These are phyloP conservation scores for Candida silvatica DNA, from an alignment of 805 yeast genomes.

Conservation along the genomic window DNA sequence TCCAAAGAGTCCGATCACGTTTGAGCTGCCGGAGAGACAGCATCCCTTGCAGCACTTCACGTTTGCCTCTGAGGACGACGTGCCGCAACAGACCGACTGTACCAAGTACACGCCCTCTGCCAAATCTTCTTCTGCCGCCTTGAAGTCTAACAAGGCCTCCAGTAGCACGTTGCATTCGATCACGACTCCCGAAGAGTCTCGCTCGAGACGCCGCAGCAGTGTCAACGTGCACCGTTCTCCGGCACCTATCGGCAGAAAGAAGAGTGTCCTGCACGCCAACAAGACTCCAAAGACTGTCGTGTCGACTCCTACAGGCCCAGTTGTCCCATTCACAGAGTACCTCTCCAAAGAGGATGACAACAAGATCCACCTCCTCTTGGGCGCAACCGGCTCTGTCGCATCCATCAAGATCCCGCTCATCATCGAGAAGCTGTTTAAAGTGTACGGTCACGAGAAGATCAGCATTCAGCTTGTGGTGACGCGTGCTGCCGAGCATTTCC, in stretches of 20 bases:
- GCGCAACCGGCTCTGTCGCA: conserved; percentile 95
- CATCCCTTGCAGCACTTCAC: conserved; percentile 14
- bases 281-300: conserved; percentile 38
- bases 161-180: too few species aligned
- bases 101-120: too few species aligned
- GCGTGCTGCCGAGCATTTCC: conserved; percentile 75
- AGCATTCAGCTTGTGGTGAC: conserved; percentile 84
- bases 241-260: too few species aligned
- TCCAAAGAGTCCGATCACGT: conserved; percentile 14
- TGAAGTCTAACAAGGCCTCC: too few species aligned
- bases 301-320: conserved; percentile 50
- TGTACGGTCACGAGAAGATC: conserved; percentile 64
- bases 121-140: too few species aligned
- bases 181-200: too few species aligned
- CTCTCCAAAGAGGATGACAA: conserved; percentile 70
- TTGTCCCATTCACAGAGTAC: conserved; percentile 68
- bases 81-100: conserved; percentile 1
- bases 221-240: too few species aligned
- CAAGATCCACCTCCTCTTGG: conserved; percentile 80
- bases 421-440: conserved; percentile 75
- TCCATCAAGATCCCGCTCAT: conserved; percentile 88
- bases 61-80: conserved; percentile 18
- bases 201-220: too few species aligned
- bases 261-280: too few species aligned
- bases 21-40: conserved; percentile 10